These are phyloP conservation scores for Sclerotiophoma versabilis DNA, from an alignment of 2,329 filamentous ascomycete species.

Conservation along the genomic window DNA sequence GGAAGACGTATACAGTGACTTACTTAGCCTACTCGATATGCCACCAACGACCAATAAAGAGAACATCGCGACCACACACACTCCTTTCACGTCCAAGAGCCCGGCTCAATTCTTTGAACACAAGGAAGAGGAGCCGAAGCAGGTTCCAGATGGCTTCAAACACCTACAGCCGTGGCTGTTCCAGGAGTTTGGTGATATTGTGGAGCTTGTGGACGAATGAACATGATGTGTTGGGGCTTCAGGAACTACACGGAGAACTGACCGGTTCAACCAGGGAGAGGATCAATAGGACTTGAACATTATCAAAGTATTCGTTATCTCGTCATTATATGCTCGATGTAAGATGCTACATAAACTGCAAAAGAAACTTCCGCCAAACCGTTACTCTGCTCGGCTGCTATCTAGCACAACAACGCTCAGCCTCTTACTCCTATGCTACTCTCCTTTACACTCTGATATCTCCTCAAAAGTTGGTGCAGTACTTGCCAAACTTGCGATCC, in stretches of 20 bases:
- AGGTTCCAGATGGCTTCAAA: slow-evolving; percentile 35
- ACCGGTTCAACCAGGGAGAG: neutral
- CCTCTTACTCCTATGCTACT: neutral
- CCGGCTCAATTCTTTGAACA: neutral
- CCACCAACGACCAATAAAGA: neutral
- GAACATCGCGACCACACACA: neutral
- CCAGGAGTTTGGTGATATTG: slow-evolving; percentile 49
- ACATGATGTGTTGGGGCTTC: neutral
- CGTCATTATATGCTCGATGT: neutral
- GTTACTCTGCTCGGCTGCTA: neutral
- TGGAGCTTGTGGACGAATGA: slow-evolving; percentile 45
- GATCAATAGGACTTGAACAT: neutral
- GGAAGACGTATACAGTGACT: neutral
- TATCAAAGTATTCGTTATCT: neutral
- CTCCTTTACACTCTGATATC: neutral
- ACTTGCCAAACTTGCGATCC: slow-evolving; percentile 39
- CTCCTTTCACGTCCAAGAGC: neutral
- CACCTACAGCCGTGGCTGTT: slow-evolving; percentile 50
- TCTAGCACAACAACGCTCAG: neutral
- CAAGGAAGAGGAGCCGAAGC: neutral
- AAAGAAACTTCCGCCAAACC: too few relatives aligned
- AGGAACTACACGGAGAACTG: neutral
- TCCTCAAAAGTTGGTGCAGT: slow-evolving; percentile 31
- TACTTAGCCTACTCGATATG: neutral
- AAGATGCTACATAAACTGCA: neutral